phyloP scores from a whole-genome alignment of 1,284 basidiomycete genomes.

The Agroathelia rolfsii region DNA sequence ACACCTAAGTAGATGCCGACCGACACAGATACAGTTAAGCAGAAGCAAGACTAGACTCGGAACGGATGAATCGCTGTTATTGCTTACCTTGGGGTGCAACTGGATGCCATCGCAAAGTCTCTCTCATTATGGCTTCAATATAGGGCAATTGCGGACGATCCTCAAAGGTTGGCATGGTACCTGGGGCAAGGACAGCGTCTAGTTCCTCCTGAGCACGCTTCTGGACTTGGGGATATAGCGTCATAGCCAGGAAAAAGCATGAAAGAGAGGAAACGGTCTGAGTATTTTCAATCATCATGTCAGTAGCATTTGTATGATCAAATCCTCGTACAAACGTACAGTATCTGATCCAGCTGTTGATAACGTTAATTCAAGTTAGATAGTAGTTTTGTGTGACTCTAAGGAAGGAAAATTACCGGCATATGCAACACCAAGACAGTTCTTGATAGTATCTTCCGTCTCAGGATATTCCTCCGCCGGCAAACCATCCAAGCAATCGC shows the following conservation, averaged over 20 bases:
- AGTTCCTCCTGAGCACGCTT: slow-evolving; percentile 19
- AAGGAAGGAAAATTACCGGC: no score
- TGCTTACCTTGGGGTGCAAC: slow-evolving; percentile 16
- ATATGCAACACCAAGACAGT: no score
- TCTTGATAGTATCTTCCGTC: no score
- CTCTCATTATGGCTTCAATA: slow-evolving; percentile 19
- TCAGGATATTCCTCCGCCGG: no score
- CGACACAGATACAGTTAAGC: no score
- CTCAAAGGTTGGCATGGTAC: slow-evolving; percentile 18
- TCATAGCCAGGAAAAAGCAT: slow-evolving; percentile 27
- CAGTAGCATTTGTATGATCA: background rate
- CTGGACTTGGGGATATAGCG: slow-evolving; percentile 26
- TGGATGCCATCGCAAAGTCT: slow-evolving; percentile 21
- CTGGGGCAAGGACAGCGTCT: slow-evolving; percentile 16
- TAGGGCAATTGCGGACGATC: slow-evolving; percentile 19
- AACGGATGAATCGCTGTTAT: no score
- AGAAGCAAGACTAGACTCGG: no score
- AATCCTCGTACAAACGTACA: slow-evolving; percentile 9
- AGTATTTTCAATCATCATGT: background rate
- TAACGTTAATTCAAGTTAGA: no score
- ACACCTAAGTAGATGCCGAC: no score
- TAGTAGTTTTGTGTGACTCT: no score
- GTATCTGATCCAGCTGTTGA: slow-evolving; percentile 21
- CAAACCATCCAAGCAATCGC: no score
- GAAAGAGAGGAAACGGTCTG: slow-evolving; percentile 19